phyloP scores from a whole-genome alignment of 2,329 filamentous ascomycete species.

The Dryadomyces quercivorus region DNA sequence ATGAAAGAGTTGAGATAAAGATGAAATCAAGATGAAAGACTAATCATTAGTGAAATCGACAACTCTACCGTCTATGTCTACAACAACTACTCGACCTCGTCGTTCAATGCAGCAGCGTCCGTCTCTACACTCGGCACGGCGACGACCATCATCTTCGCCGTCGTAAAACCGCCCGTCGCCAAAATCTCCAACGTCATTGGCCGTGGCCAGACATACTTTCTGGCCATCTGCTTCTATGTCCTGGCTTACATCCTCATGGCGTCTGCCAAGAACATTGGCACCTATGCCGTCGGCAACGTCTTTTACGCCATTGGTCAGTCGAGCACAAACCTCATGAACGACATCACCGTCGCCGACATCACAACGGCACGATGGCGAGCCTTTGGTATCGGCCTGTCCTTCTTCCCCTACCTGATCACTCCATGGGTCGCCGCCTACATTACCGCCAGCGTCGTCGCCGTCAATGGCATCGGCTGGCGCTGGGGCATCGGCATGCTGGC shows the following conservation, averaged over 20 bases:
- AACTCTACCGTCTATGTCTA: constrained; percentile 19
- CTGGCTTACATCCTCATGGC: constrained; percentile 47
- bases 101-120: constrained; percentile 19
- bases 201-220: constrained; percentile 45
- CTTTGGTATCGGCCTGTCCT: constrained; percentile 34
- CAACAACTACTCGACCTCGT: constrained; percentile 20
- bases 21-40: neutral
- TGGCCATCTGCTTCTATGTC: constrained; percentile 40
- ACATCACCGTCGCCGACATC: constrained; percentile 50
- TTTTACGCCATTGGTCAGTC: constrained; percentile 48
- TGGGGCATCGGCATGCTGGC: constrained; percentile 48
- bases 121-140: constrained; percentile 19
- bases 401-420: constrained; percentile 42
- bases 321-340: constrained; percentile 42
- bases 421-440: constrained; percentile 42
- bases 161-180: constrained; percentile 48
- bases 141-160: constrained; percentile 29
- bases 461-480: constrained; percentile 31
- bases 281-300: constrained; percentile 40
- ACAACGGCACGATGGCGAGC: constrained; percentile 38
- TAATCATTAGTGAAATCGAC: constrained; percentile 15
- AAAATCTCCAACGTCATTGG: constrained; percentile 51
- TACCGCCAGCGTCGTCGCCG: constrained; percentile 19
- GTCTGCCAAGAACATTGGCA: constrained; percentile 35
- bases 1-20: no score